Evolutionary conservation across 768 basidiomycete species (phyloP).

Genomic region (Zangia roseola): DNA sequence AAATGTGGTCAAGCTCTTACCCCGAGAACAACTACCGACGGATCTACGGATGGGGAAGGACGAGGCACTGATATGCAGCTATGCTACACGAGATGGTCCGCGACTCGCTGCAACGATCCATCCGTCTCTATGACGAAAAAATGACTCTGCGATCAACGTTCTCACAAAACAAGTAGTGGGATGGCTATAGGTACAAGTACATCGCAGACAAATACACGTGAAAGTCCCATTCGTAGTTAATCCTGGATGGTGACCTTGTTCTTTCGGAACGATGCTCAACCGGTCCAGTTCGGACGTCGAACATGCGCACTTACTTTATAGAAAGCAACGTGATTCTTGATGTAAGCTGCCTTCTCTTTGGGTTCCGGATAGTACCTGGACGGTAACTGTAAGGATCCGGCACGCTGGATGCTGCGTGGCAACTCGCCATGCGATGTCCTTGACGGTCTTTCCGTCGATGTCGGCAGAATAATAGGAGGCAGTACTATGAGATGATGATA

Average conservation of each 20-base stretch:
- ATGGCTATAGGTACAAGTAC: not conserved
- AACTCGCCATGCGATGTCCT: constrained; percentile 67
- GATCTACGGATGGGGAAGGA: not conserved
- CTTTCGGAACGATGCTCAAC: constrained; percentile 7
- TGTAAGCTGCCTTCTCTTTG: constrained; percentile 54
- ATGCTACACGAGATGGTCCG: not conserved
- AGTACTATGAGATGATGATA: constrained; percentile 35
- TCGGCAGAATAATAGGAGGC: constrained; percentile 66
- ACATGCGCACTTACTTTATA: constrained; percentile 56
- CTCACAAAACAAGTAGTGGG: not conserved
- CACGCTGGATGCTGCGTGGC: not conserved
- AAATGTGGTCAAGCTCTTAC: not conserved
- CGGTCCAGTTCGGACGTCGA: not conserved
- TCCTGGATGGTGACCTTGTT: constrained; percentile 21
- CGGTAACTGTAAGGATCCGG: not conserved
- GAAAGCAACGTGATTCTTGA: constrained; percentile 71
- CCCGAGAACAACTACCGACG: not conserved
- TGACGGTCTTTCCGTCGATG: constrained; percentile 46
- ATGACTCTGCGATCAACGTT: no score
- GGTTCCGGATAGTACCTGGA: constrained; percentile 68
- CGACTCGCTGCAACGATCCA: not conserved
- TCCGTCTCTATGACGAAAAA: constrained; percentile 1
- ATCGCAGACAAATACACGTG: not conserved
- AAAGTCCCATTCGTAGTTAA: constrained; percentile 2
- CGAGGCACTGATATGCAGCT: no score